Percentiles rank a stretch among this genome's conserved stretches.
These are phyloP conservation scores for Celoporthe dispersa DNA, from an alignment of 2,329 filamentous ascomycete genomes.

Conservation along the genomic window DNA sequence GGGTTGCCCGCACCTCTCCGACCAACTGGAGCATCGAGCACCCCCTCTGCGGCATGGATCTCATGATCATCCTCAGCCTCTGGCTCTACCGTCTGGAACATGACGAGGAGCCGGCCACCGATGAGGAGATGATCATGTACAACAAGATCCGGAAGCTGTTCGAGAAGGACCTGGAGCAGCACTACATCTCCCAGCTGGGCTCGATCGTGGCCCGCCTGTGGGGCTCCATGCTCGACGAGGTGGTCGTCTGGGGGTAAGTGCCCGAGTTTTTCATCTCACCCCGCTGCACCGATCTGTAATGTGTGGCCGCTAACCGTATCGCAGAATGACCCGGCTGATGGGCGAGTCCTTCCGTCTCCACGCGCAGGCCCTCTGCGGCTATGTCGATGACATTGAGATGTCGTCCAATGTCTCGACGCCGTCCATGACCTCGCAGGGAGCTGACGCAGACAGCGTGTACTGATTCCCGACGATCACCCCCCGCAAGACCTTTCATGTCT, in stretches of 20 bases:
- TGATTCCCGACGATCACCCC: slow-evolving; percentile 49
- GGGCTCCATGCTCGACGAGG: slow-evolving; percentile 98
- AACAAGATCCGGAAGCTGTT: slow-evolving; percentile 90
- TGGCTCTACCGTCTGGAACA: slow-evolving; percentile 99
- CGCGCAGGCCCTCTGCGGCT: slow-evolving; percentile 90
- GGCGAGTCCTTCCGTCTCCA: slow-evolving; percentile 98
- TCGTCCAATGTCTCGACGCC: slow-evolving; percentile 72
- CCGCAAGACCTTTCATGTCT: slow-evolving; percentile 54
- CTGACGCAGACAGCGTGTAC: slow-evolving; percentile 74
- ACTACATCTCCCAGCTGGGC: slow-evolving; percentile 82
- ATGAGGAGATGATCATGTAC: slow-evolving; percentile 87
- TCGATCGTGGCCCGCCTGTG: slow-evolving; percentile 94
- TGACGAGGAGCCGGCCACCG: slow-evolving; percentile 87
- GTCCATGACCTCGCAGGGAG: slow-evolving; percentile 73
- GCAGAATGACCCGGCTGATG: slow-evolving; percentile 90
- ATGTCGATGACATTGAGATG: slow-evolving; percentile 81
- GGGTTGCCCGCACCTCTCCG: slow-evolving; percentile 96
- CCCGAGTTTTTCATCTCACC: neutral
- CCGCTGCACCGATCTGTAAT: neutral
- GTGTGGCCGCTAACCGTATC: slow-evolving; percentile 46
- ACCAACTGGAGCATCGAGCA: slow-evolving; percentile 99
- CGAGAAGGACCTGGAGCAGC: slow-evolving; percentile 85
- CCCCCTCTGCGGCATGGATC: slow-evolving; percentile 91
- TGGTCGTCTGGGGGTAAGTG: slow-evolving; percentile 98
- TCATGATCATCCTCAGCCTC: slow-evolving; percentile 96